A percentile compares a stretch with the other conserved stretches of the same genome.
phyloP scores from a whole-genome alignment of 2,329 filamentous ascomycete species.

The Drechslera avenae region DNA sequence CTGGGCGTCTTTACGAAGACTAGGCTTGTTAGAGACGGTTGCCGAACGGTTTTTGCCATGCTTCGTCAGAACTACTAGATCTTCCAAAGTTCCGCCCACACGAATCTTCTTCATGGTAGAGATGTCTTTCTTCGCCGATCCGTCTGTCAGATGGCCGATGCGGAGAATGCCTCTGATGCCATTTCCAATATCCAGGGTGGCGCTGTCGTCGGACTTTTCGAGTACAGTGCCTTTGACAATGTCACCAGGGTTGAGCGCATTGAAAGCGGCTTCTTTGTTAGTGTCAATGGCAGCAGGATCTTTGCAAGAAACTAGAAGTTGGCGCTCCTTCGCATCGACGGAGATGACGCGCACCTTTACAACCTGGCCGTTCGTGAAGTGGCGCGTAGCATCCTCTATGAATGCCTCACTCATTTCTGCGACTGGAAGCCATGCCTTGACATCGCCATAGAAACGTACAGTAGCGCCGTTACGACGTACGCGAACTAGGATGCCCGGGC shows the following conservation, averaged over 20 bases:
- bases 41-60: constrained; percentile 76
- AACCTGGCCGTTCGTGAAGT: constrained; percentile 89
- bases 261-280: constrained; percentile 74
- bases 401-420: constrained; percentile 98
- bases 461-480: constrained; percentile 79
- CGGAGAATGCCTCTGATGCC: constrained; percentile 79
- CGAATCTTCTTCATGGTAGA: constrained; percentile 79
- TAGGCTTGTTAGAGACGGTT: constrained; percentile 80
- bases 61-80: constrained; percentile 87
- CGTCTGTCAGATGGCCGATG: constrained; percentile 81
- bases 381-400: constrained; percentile 84
- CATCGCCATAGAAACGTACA: constrained; percentile 85
- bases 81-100: constrained; percentile 79
- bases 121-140: constrained; percentile 76
- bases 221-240: constrained; percentile 73
- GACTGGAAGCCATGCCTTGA: constrained; percentile 87
- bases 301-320: constrained; percentile 90
- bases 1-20: constrained; percentile 75
- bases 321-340: constrained; percentile 71
- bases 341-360: constrained; percentile 88
- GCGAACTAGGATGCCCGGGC: constrained; percentile 85
- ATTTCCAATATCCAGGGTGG: constrained; percentile 73
- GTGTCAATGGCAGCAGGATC: constrained; percentile 80
- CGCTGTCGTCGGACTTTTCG: constrained; percentile 51
- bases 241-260: constrained; percentile 73